phyloP scores from a whole-genome alignment of 768 basidiomycete species.

The Boletus edulis region DNA sequence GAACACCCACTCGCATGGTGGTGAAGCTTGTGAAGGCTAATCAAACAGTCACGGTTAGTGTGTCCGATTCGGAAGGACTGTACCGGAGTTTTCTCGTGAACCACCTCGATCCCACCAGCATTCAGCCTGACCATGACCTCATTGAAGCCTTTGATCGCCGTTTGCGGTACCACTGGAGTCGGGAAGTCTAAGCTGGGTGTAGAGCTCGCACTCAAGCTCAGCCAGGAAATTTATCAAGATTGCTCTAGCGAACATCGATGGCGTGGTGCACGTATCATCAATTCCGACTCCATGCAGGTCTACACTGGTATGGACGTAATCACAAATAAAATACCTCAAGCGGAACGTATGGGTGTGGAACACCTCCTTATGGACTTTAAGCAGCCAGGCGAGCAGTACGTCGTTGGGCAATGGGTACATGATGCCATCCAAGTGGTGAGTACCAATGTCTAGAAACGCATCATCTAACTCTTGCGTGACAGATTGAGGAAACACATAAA shows the following conservation, averaged over 20 bases:
- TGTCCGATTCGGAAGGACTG: not conserved
- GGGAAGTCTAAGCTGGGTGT: conserved; percentile 94
- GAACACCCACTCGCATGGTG: no score
- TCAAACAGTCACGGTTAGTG: not conserved
- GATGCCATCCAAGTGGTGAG: conserved; percentile 78
- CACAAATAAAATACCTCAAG: conserved; percentile 85
- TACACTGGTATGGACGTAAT: conserved; percentile 89
- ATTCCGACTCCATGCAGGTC: conserved; percentile 97
- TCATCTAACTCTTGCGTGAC: conserved; percentile 3
- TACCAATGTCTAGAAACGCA: conserved; percentile 11
- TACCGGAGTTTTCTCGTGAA: not conserved
- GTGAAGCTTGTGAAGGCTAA: no score
- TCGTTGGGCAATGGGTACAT: conserved; percentile 83
- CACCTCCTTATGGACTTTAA: conserved; percentile 92
- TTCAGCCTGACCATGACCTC: conserved; percentile 30
- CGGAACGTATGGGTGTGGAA: conserved; percentile 76
- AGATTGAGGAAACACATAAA: conserved; percentile 76
- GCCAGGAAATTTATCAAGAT: conserved; percentile 27
- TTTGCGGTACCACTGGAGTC: conserved; percentile 94
- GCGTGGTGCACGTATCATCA: conserved; percentile 75
- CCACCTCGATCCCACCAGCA: not conserved
- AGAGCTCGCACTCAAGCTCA: conserved; percentile 70
- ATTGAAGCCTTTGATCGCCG: conserved; percentile 67
- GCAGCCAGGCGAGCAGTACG: conserved; percentile 81
- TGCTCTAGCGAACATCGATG: conserved; percentile 35